Percentiles rank a stretch among this genome's conserved stretches.
Evolutionary conservation across 805 yeast species (phyloP).

Genomic region (Wickerhamiella shivajii): DNA sequence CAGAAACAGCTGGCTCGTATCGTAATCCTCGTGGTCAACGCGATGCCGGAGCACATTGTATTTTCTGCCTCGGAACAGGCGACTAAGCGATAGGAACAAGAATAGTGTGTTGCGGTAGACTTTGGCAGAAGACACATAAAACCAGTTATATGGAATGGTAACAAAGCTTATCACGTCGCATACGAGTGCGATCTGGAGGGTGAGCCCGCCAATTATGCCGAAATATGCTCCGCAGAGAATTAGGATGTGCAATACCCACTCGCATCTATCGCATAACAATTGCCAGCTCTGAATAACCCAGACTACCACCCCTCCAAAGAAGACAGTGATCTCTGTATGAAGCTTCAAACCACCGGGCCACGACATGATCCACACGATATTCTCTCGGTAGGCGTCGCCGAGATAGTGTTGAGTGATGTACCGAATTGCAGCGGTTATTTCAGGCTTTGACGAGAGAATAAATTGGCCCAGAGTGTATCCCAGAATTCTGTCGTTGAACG

Average conservation of each 20-base stretch:
- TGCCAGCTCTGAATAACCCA: constrained; percentile 74
- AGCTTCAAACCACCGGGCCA: constrained; percentile 92
- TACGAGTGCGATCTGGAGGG: constrained; percentile 50
- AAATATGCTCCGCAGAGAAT: constrained; percentile 20
- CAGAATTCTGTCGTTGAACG: constrained; percentile 62
- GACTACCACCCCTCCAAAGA: constrained; percentile 69
- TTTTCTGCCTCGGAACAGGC: constrained; percentile 79
- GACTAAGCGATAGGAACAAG: constrained; percentile 56
- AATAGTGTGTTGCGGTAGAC: constrained; percentile 63
- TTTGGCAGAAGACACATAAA: constrained; percentile 65
- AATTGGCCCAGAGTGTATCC: constrained; percentile 49
- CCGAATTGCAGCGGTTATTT: constrained; percentile 17
- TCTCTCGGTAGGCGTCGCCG: constrained; percentile 31
- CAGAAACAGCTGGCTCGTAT: constrained; percentile 68
- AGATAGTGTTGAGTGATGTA: constrained; percentile 29
- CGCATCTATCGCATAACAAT: constrained; percentile 4
- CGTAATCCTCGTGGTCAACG: constrained; percentile 73
- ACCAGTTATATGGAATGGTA: constrained; percentile 60
- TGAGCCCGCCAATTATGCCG: constrained; percentile 40
- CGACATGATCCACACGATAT: constrained; percentile 62
- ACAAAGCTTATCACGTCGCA: constrained; percentile 50
- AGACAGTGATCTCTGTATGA: constrained; percentile 70
- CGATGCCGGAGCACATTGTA: constrained; percentile 71
- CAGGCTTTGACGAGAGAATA: constrained; percentile 28
- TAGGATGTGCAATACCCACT: constrained; percentile 6